Evolutionary conservation across 441 rosid genomes (phyloP).

Genomic region (Populus hybrid): DNA sequence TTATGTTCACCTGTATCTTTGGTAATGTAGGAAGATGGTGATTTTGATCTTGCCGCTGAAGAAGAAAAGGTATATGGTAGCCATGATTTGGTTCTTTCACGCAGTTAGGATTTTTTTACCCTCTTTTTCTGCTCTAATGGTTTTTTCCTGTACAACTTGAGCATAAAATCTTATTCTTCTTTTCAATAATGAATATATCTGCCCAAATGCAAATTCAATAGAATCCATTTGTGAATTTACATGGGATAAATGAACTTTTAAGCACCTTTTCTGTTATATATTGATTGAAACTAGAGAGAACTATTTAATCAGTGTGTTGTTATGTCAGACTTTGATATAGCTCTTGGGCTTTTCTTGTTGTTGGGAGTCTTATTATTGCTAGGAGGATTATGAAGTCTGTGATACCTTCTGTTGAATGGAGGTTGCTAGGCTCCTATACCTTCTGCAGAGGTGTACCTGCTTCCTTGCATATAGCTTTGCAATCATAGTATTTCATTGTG

Average conservation of each 20-base stretch:
- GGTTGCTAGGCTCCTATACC: neutral
- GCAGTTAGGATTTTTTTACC: neutral
- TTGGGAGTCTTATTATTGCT: neutral
- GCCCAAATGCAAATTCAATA: too few relatives aligned
- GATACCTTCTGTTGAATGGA: neutral
- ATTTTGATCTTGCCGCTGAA: constrained; percentile 64
- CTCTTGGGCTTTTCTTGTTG: neutral
- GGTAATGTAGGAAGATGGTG: constrained; percentile 87
- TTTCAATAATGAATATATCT: too few relatives aligned
- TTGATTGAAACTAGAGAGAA: neutral
- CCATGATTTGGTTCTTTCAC: constrained; percentile 11
- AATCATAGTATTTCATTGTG: neutral
- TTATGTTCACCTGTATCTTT: constrained; percentile 18
- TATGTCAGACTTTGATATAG: too few relatives aligned
- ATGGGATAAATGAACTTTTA: too few relatives aligned
- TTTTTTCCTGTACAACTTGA: neutral
- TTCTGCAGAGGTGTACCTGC: too few relatives aligned
- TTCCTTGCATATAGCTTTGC: neutral
- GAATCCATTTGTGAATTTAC: too few relatives aligned
- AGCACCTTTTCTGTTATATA: neutral
- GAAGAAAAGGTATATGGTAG: constrained; percentile 70
- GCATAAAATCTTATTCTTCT: too few relatives aligned
- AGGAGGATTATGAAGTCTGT: neutral
- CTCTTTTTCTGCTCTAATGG: neutral
- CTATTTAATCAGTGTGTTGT: too few relatives aligned